phyloP scores from a whole-genome alignment of 768 basidiomycete genomes.

The Leccinum sublutescens region DNA sequence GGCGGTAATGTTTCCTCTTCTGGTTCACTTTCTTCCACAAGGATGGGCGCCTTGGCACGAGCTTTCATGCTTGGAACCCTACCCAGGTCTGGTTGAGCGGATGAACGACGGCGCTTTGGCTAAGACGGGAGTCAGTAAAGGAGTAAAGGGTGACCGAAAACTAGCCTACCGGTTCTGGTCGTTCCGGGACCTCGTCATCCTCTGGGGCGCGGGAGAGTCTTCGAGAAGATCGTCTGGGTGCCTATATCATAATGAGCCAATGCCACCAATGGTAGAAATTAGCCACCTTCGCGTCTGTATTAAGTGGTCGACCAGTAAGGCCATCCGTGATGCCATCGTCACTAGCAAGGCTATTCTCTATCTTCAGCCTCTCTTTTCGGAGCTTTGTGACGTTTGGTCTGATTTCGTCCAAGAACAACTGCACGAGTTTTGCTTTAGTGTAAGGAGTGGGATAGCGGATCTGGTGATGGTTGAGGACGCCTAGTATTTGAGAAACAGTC shows the following conservation, averaged over 20 bases:
- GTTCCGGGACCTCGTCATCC: slow-evolving; percentile 41
- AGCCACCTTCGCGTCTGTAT: slow-evolving; percentile 45
- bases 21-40: slow-evolving; percentile 76
- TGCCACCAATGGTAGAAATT: slow-evolving; percentile 5
- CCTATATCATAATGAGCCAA: slow-evolving; percentile 11
- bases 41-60: slow-evolving; percentile 40
- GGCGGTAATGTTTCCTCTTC: slow-evolving; percentile 58
- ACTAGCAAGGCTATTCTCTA: slow-evolving; percentile 69
- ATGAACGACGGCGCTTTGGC: slow-evolving; percentile 80
- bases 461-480: slow-evolving; percentile 74
- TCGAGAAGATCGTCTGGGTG: slow-evolving; percentile 57
- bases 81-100: slow-evolving; percentile 70
- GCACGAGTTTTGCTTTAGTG: slow-evolving; percentile 74
- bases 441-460: slow-evolving; percentile 71
- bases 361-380: slow-evolving; percentile 62
- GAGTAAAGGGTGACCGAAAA: not conserved
- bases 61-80: slow-evolving; percentile 40
- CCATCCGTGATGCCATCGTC: slow-evolving; percentile 84
- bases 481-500: slow-evolving; percentile 80
- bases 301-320: slow-evolving; percentile 69
- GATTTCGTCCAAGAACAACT: slow-evolving; percentile 76
- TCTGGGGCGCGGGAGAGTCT: slow-evolving; percentile 58
- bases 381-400: slow-evolving; percentile 55
- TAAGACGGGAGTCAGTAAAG: slow-evolving; percentile 30
- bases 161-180: slow-evolving; percentile 55